Base-by-base conservation (phyloP, 345 rosid genomes). In the Salix brachista region DNA sequence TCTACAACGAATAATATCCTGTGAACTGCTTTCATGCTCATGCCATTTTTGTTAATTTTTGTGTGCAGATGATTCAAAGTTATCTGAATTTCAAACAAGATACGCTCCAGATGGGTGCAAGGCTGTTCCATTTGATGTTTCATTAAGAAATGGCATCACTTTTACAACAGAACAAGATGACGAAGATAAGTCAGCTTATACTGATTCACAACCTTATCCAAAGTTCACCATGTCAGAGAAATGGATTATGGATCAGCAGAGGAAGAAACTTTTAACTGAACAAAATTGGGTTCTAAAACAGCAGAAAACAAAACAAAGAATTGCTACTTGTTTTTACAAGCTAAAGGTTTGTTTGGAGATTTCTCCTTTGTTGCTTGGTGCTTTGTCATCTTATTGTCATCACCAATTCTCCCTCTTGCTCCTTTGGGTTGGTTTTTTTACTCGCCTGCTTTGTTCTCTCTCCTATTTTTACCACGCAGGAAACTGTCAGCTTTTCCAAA, bases 201-300 rank as follows among this genome's bases (percentile, higher is more conserved):
- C 74, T 71, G 86, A 82, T 78, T 68, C 80, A 23, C 84, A 73
- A 54, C 89, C 85, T 56, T 77, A 89, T 73, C 94, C 94, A 52
- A 90, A 87, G 87, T 83, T 83, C 78, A 92, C 97, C 36, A 90
- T 90, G 95, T 87, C 85, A 70, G 95, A 94, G 85, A 94, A 89
- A 69, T 94, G 97, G 98, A 83, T 94, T 70, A 82, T 86, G 86
- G 90, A 89, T 86, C 85, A 80, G 73, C 94, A 84, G 83, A 89
- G 85, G 78, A 88, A 80, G 86, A 94, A 86, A 77, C 80, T 85
- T 56, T 46, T 79, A 56, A 80, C 61, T 67, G 91, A 94, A 76
- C 90, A 83, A 85, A 85, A 77, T 74, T 92, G 92, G 92, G 77
- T 78, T 70, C 74, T 84, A 61, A 94, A 89, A 81, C 90, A 86